phyloP scores from a whole-genome alignment of 2,329 filamentous ascomycete species.

The Orbilia oligospora region DNA sequence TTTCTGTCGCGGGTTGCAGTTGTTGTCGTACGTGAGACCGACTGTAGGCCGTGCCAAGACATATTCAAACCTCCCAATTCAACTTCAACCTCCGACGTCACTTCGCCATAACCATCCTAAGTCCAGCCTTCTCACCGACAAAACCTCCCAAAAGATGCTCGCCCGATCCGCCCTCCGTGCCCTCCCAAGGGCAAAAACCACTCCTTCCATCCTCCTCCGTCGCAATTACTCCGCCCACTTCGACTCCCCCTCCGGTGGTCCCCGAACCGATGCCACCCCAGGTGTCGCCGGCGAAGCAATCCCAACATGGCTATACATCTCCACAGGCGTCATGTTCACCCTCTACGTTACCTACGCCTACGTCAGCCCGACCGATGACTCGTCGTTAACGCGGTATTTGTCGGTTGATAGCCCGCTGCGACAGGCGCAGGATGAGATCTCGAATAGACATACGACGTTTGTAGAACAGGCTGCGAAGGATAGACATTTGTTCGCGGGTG shows the following conservation, averaged over 20 bases:
- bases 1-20: background rate
- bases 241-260: constrained; percentile 36
- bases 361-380: constrained; percentile 46
- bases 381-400: constrained; percentile 36
- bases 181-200: constrained; percentile 41
- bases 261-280: constrained; percentile 33
- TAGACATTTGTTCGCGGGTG: constrained; percentile 46
- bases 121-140: constrained; percentile 2
- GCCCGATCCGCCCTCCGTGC: constrained; percentile 46
- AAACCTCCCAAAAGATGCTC: constrained; percentile 34
- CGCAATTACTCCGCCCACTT: constrained; percentile 46
- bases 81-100: constrained; percentile 30
- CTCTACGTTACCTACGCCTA: constrained; percentile 51
- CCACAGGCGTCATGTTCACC: constrained; percentile 47
- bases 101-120: background rate
- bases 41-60: constrained; percentile 13
- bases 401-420: constrained; percentile 17
- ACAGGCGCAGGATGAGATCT: constrained; percentile 55
- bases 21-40: constrained; percentile 15
- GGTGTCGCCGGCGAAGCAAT: constrained; percentile 34
- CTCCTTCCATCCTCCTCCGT: constrained; percentile 39
- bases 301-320: constrained; percentile 50
- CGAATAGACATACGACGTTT: constrained; percentile 51
- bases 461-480: constrained; percentile 54
- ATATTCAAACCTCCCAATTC: constrained; percentile 27